Percentiles rank a stretch among this genome's conserved stretches.
phyloP scores from a whole-genome alignment of 2,329 filamentous ascomycete species.

The Sarocladium kiliense region DNA sequence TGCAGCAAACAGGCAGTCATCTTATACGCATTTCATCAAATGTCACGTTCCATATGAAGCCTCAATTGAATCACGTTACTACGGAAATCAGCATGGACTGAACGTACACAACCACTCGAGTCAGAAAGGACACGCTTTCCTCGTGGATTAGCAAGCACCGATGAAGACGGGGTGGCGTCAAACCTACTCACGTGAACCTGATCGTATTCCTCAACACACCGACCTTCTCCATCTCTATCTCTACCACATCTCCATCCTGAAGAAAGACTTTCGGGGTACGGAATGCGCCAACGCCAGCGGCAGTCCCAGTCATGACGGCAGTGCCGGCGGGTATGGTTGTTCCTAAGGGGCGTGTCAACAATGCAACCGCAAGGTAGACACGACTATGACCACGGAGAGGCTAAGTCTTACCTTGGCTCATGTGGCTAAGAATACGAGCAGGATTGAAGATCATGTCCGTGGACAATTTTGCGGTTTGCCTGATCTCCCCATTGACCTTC shows the following conservation, averaged over 20 bases:
- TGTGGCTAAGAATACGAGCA: conserved; percentile 34
- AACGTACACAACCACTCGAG: neutral
- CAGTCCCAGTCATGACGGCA: conserved; percentile 45
- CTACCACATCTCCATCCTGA: conserved; percentile 28
- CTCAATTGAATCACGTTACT: neutral
- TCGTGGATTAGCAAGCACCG: neutral
- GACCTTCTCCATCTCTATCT: conserved; percentile 23
- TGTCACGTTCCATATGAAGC: too few species aligned
- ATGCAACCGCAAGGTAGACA: too few species aligned
- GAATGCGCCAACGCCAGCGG: conserved; percentile 31
- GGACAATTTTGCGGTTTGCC: conserved; percentile 32
- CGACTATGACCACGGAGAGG: neutral
- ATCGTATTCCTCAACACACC: conserved; percentile 25
- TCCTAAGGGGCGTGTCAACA: conserved; percentile 5
- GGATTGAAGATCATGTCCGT: conserved; percentile 43
- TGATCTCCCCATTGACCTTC: conserved; percentile 38
- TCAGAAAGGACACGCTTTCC: neutral
- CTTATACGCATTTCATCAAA: too few species aligned
- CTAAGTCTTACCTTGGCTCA: conserved; percentile 29
- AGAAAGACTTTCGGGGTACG: conserved; percentile 23
- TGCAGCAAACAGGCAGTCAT: too few species aligned
- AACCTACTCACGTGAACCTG: conserved; percentile 17
- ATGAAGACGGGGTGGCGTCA: neutral
- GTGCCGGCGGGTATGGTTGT: conserved; percentile 40
- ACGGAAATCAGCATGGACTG: neutral